These are phyloP conservation scores for Aspergillus sparsus DNA, from an alignment of 495 filamentous ascomycete species.

Conservation along the genomic window DNA sequence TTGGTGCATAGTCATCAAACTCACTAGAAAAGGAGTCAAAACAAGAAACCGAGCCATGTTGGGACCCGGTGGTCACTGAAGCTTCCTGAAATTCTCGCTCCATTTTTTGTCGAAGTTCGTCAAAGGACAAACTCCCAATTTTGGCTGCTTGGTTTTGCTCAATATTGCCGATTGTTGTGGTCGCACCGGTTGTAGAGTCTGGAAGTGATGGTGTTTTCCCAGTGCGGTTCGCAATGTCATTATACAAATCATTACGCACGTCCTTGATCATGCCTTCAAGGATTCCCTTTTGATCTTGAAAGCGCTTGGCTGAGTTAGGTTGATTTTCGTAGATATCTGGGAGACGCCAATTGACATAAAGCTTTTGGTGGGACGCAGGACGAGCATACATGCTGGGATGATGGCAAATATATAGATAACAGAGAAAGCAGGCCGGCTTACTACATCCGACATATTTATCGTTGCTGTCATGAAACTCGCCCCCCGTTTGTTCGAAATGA, in stretches of 20 bases:
- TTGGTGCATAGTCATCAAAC: too few relatives aligned
- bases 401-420: conserved; percentile 28
- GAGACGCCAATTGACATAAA: conserved; percentile 30
- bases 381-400: conserved; percentile 29
- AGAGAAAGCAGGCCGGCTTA: conserved; percentile 35
- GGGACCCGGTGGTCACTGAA: too few relatives aligned
- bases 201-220: not conserved
- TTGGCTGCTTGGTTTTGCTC: not conserved
- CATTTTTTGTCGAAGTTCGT: not conserved
- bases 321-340: conserved; percentile 21
- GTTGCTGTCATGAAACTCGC: conserved; percentile 20
- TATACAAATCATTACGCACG: not conserved
- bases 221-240: not conserved
- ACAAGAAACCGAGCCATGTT: too few relatives aligned
- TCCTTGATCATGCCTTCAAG: not conserved
- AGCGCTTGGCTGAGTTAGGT: not conserved
- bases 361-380: conserved; percentile 28
- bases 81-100: too few relatives aligned
- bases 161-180: not conserved
- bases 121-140: not conserved
- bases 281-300: not conserved
- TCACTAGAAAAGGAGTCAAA: too few relatives aligned
- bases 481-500: conserved; percentile 14
- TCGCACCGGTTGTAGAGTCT: not conserved
- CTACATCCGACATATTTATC: conserved; percentile 34